These are phyloP conservation scores for Pelargonium cotyledonis DNA, from an alignment of 441 rosid genomes.

Conservation along the genomic window DNA sequence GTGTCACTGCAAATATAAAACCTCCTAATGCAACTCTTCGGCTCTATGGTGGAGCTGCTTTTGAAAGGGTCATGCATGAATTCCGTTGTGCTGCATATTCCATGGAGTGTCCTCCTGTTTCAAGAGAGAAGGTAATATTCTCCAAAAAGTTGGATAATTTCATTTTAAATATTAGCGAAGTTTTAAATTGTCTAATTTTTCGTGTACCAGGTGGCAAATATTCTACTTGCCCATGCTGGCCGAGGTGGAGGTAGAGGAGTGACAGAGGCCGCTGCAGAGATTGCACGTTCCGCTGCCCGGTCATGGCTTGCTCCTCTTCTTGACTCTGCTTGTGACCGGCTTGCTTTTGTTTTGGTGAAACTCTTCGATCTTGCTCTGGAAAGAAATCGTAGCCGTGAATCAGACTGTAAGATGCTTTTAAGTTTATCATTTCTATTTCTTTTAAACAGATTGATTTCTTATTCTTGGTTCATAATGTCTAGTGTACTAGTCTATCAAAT, in stretches of 20 bases:
- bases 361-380: constrained; percentile 86
- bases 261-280: constrained; percentile 91
- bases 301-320: constrained; percentile 97
- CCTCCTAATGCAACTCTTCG: constrained; percentile 87
- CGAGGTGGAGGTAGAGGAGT: constrained; percentile 83
- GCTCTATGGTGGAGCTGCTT: constrained; percentile 97
- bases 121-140: constrained; percentile 80
- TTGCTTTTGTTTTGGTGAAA: constrained; percentile 75
- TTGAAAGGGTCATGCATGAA: constrained; percentile 89
- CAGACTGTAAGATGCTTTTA: constrained; percentile 53
- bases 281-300: constrained; percentile 85
- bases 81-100: constrained; percentile 93
- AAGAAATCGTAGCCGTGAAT: constrained; percentile 50
- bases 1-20: constrained; percentile 55
- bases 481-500: neutral
- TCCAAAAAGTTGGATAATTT: neutral
- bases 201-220: constrained; percentile 72
- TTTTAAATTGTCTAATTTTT: constrained; percentile 11
- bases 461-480: neutral
- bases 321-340: constrained; percentile 85
- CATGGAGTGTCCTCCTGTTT: constrained; percentile 80
- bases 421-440: neutral
- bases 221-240: constrained; percentile 85
- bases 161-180: neutral
- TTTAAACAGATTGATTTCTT: neutral